Evolutionary conservation across 805 yeast species (phyloP), one percentile per base, ranked within the genome.

Genomic region (Spathaspora sp.): DNA sequence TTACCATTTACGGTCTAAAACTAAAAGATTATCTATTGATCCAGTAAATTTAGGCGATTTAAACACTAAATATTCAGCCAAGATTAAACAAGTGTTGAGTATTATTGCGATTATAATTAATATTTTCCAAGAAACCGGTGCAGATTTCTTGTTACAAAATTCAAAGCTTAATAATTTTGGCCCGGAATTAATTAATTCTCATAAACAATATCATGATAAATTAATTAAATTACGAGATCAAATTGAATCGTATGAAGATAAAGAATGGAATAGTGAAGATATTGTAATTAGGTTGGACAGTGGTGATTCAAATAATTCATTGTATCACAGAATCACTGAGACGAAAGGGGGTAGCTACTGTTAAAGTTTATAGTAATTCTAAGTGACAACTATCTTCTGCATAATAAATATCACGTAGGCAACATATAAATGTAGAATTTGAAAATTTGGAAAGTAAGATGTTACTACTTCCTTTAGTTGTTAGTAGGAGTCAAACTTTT

Each of bases 1-100:
- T 49, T 80, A 74, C 56, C 85, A 80, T 52, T 66, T 80, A 28
- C 62, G 84, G 39, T 64, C 77, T 1, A 50, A 60, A 6, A 64
- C 69, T 14, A 75, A 75, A 52, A 57, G 57, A 10, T 58, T 75
- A 23, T 64, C 69, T 16, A 59, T 55, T 2, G 55, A 65, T 31
- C 75, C 77, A 8, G 64, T 66, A 7, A 70, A 69, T 50, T 63
- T 75, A 54, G 52, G 58, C 17, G 77, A 75, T 29, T 59, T 75
- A 43, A 54, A 64, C 4, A 63, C 55, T 42, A 50, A 48, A 23
- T 57, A 67, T 53, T 51, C 56, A 0, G 44, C 42, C 2, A 48
- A 63, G 8, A 54, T 65, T 18, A 57, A 58, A 42, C 49, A 57
- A 17, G 54, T 72, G 16, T 57, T 73, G 20, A 59, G 57, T 49